Evolutionary conservation across 108 stramenopile genomes (phyloP).

Genomic region (Nannochloropsis oceanica): DNA sequence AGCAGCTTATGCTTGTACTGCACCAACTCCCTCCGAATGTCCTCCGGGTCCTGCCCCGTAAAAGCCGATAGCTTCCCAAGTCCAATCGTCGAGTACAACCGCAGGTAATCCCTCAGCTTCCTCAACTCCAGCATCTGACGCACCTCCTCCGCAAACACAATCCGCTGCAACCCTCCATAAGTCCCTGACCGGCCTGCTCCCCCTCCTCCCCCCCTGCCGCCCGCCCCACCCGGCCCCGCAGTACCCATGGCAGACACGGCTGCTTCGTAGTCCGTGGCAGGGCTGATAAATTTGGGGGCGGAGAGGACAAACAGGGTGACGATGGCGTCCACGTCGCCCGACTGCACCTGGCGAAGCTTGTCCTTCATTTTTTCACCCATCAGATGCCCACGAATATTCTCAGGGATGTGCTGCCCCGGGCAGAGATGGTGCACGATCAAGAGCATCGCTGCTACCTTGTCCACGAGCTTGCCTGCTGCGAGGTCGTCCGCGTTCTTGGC

Average conservation of each 20-base stretch:
- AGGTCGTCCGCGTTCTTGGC: background rate
- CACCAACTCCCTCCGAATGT: background rate
- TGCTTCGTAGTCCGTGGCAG: conserved; percentile 53
- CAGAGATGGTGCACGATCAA: background rate
- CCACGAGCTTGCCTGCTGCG: background rate
- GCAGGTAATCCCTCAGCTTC: conserved; percentile 66
- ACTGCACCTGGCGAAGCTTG: background rate
- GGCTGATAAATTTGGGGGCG: conserved; percentile 69
- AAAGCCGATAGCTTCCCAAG: conserved; percentile 63
- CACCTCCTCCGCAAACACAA: conserved; percentile 40
- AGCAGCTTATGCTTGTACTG: background rate
- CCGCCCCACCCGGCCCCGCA: background rate
- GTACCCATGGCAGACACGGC: background rate
- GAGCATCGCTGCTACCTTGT: background rate
- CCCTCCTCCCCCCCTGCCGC: background rate
- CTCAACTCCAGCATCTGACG: conserved; percentile 41
- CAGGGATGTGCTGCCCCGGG: background rate
- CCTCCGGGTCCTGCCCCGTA: background rate
- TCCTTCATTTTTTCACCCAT: background rate
- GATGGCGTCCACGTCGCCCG: background rate
- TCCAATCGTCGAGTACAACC: conserved; percentile 70
- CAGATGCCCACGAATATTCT: background rate
- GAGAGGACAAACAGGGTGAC: conserved; percentile 44
- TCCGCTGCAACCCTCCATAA: background rate
- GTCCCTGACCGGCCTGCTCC: background rate